Evolutionary conservation across 257 asterid genomes (phyloP).

Genomic region (Galeopsis tetrahit): DNA sequence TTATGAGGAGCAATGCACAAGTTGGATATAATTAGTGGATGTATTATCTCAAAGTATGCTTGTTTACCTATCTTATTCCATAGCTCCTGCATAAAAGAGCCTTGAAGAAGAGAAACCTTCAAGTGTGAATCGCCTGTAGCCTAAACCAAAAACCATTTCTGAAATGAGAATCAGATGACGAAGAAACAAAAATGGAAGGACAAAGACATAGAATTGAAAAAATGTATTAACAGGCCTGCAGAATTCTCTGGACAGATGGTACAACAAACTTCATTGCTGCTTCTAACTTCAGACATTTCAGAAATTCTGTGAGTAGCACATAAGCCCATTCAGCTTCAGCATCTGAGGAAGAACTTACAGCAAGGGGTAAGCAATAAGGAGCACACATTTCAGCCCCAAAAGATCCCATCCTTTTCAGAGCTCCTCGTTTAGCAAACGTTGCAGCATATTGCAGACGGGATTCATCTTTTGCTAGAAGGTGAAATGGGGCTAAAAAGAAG

Average conservation of each 20-base stretch:
- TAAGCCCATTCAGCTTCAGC: constrained; percentile 88
- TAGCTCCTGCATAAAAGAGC: constrained; percentile 87
- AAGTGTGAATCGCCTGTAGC: constrained; percentile 75
- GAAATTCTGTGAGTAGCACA: constrained; percentile 72
- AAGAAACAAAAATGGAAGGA: constrained; percentile 16
- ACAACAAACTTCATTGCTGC: constrained; percentile 65
- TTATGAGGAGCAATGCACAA: constrained; percentile 70
- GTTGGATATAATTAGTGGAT: constrained; percentile 86
- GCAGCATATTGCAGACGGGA: constrained; percentile 89
- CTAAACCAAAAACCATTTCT: constrained; percentile 50
- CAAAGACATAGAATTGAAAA: constrained; percentile 27
- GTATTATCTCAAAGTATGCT: constrained; percentile 76
- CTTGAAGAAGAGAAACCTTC: constrained; percentile 99
- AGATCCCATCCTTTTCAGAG: constrained; percentile 79
- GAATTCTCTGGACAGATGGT: constrained; percentile 85
- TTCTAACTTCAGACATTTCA: constrained; percentile 65
- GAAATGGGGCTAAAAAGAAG: constrained; percentile 85
- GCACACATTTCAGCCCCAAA: constrained; percentile 92
- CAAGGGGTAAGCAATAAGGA: constrained; percentile 84
- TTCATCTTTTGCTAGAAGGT: constrained; percentile 79
- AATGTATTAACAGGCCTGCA: constrained; percentile 69
- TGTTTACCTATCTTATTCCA: constrained; percentile 87
- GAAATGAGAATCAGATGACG: constrained; percentile 33
- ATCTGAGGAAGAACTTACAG: constrained; percentile 66
- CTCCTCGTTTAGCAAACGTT: constrained; percentile 81